Conservation (phyloP, 2,329 filamentous ascomycete species). For the Chrysoporthe austroafricana region DNA sequence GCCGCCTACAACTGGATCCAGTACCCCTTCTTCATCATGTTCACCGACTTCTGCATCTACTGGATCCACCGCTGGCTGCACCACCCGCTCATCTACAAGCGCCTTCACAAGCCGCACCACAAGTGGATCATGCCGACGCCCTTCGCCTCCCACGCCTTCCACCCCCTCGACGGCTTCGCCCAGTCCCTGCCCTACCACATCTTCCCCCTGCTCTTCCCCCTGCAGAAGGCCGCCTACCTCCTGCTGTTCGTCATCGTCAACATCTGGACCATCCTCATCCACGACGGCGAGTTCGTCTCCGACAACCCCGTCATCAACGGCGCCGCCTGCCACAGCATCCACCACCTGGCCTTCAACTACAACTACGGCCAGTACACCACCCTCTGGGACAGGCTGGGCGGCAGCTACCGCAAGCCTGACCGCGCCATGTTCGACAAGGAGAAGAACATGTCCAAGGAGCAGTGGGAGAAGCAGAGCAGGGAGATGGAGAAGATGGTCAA, state of each 20-base stretch:
- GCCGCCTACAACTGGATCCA: conserved; percentile 78
- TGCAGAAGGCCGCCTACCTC: conserved; percentile 89
- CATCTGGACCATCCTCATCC: conserved; percentile 94
- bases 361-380: conserved; percentile 97
- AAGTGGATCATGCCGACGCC: conserved; percentile 99
- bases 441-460: conserved; percentile 79
- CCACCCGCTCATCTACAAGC: conserved; percentile 81
- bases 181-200: conserved; percentile 92
- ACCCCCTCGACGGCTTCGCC: conserved; percentile 87
- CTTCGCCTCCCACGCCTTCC: conserved; percentile 90
- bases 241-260: conserved; percentile 90
- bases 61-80: conserved; percentile 88
- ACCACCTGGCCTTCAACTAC: conserved; percentile 86
- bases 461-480: conserved; percentile 77
- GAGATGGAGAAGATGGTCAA: conserved; percentile 78
- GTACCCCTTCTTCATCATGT: conserved; percentile 85
- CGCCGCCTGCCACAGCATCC: conserved; percentile 90
- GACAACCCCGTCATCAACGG: conserved; percentile 93
- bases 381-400: conserved; percentile 84
- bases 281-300: conserved; percentile 93
- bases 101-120: conserved; percentile 95
- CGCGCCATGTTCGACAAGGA: conserved; percentile 83
- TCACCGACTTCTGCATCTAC: conserved; percentile 91
- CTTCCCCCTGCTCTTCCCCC: conserved; percentile 89
- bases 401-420: conserved; percentile 85